Base-by-base conservation (phyloP, 257 asterid genomes). In the Verbena officinalis region DNA sequence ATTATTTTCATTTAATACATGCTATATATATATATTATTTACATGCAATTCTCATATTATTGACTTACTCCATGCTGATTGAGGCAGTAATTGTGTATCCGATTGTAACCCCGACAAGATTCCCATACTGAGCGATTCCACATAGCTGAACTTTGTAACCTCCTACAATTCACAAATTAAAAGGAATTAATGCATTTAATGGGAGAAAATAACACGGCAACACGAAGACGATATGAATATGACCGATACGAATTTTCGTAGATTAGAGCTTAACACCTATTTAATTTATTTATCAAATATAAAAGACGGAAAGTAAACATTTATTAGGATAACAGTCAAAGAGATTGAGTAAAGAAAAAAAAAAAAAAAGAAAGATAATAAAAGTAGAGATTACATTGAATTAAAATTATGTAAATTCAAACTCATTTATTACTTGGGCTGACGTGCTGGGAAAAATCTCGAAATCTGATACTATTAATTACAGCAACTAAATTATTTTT, bases 31-130 rank as follows among this genome's bases (percentile, higher is more conserved):
- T 9, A 14, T 19, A 7, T 1, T 4, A 7, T 48, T 2, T 30
- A 30, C 7, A 30, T 30, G 36, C 7, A 30, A 30, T 30, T 30
- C 4, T 3, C 36, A 7, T 4, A 36, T 36, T 5, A 20, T 42
- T n/a, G n/a, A 59, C 96, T 81, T 51, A 88, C 96, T 80, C 95
- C 86, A 85, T 88, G 46, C 95, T 88, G 16, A 81, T 88, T 15
- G 96, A 83, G 14, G 88, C 87, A 0, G 95, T 88, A 14, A 88
- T 86, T 13, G 91, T 83, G 84, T 88, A 88, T 11, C 96, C 96
- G 65, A 88, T 74, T 3, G 95, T 85, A 12, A 82, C 72, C 2
- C 96, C 95, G 2, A 85, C 62, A 15, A 88, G 85, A 73, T 80
- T 83, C 6, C 54, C 85, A 11, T 85, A 88, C 48, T 86, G 91